Evolutionary conservation across 495 filamentous ascomycete species (phyloP), one percentile per base, ranked within the genome.

Genomic region (Aspergillus hancockii): DNA sequence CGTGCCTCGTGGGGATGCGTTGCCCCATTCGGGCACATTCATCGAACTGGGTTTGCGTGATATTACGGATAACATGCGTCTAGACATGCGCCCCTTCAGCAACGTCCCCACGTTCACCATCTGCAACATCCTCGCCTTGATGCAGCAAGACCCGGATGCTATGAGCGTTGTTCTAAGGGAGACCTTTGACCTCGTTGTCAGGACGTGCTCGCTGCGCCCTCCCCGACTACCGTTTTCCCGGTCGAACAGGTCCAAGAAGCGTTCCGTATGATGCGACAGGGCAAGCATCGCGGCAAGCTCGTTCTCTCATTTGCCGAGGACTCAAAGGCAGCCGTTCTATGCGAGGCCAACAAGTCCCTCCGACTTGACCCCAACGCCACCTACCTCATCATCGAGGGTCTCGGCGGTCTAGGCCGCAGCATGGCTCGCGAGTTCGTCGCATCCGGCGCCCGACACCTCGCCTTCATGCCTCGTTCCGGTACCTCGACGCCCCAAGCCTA

Each of bases 401-500:
- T 80, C 0, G 84, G 86, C 9, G 88, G 86, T 13, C 75, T 90
- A 8, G 87, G 87, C 18, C 75, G 80, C 46, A 77, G 80, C 43
- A 75, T 89, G 57, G 70, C 84, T 0, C 73, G 69, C 2, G 88
- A 83, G 84, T 79, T 90, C 75, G 79, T 79, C 8, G 61, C 73
- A 19, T 78, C 80, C 34, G 86, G 86, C 9, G 88, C 85, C 8
- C 71, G 71, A 28, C 74, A 82, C 60, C 63, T 91, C 18, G 74
- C 85, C 7, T 75, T 88, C 8, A 54, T 76, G 3, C 77, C 74
- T 10, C 59, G 74, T 6, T 69, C 66, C 34, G 75, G 71, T 23
- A 55, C 63, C 41, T 50, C 63, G 30, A 66, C 57, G 30, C 62
- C 71, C 8, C 40, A 64, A 4, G 65, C 63, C 5, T 28, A 66